Base-by-base conservation (phyloP, 2,329 filamentous ascomycete genomes). In the Aspergillus novofumigatus region DNA sequence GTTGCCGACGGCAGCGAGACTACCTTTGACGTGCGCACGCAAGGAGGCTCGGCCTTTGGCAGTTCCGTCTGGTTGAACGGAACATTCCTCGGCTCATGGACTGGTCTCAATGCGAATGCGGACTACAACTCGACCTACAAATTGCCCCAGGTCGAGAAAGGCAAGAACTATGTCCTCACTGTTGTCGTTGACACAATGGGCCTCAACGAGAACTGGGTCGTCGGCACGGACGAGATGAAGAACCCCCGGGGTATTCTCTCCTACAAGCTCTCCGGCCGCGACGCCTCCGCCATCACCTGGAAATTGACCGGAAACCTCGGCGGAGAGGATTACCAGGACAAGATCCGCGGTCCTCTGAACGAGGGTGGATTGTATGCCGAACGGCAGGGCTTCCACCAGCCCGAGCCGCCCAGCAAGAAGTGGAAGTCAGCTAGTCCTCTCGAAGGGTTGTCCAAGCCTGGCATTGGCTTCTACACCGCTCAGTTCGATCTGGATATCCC, bases 111-210 rank as follows among this genome's bases (percentile, higher is more conserved):
- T 58, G 73, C 73, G 3, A 72, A 79, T 1, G 69, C 67, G 0
- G 79, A 80, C 53, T 76, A 80, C 58, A 87, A 83, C 62, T 73
- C 79, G 0, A 87, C 81, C 0, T 86, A 87, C 67, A 75, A 74
- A 0, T 72, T 90, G 0, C 79, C 85, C 0, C 73, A 76, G 7
- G 76, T 90, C 3, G 64, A 67, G 0, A 67, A 77, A 0, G 85
- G 83, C 3, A 75, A 78, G 25, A 63, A 71, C 0, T 86, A 90
- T 67, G 78, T 87, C 10, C 69, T 92, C 61, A 92, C 89, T 0
- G 77, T 92, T 1, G 72, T 91, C 0, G 77, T 92, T 14, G 90
- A 92, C 70, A 87, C 87, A 70, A 90, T 86, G 75, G 89, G 89
- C 0, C 77, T 90, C 0, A 82, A 91, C 58, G 84, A 88, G 62